These are phyloP conservation scores for Fimicolochytrium jonesii DNA, from an alignment of 192 early-diverging fungal species.

Conservation along the genomic window DNA sequence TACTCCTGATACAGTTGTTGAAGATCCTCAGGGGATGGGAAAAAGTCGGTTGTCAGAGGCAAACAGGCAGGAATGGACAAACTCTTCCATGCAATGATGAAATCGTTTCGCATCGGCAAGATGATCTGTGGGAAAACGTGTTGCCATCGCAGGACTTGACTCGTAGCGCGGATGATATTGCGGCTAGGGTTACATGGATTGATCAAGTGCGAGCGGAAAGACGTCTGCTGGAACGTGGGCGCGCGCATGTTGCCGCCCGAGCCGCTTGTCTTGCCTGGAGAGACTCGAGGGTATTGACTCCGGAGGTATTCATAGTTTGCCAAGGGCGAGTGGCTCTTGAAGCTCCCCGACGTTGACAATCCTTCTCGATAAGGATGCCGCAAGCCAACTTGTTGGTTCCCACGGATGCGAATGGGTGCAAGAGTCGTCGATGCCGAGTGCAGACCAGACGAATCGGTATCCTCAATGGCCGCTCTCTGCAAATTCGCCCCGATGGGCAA, in stretches of 20 bases:
- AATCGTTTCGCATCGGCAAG: conserved; percentile 42
- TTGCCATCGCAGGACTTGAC: conserved; percentile 81
- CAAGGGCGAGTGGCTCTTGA: conserved; percentile 21
- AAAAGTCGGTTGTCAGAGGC: conserved; percentile 86
- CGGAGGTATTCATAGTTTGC: conserved; percentile 16
- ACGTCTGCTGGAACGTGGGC: neutral
- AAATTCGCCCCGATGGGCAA: no score
- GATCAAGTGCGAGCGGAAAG: conserved; percentile 15
- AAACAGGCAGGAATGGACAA: conserved; percentile 89
- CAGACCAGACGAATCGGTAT: no score
- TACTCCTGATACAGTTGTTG: conserved; percentile 66
- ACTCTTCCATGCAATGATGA: conserved; percentile 81
- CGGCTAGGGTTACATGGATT: conserved; percentile 74
- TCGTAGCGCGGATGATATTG: conserved; percentile 51
- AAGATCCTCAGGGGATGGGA: conserved; percentile 68
- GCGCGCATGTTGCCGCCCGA: neutral
- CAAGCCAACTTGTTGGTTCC: neutral
- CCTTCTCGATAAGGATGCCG: conserved; percentile 4
- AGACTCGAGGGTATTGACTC: conserved; percentile 9
- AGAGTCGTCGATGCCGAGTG: conserved; percentile 3
- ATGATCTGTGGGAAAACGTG: conserved; percentile 69
- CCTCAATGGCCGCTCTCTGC: no score
- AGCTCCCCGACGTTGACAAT: conserved; percentile 18
- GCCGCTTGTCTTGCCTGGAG: conserved; percentile 16
- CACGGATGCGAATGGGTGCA: conserved; percentile 18